Base-by-base conservation (phyloP, 208 protist species). In the Endotrypanum monterogeii region DNA sequence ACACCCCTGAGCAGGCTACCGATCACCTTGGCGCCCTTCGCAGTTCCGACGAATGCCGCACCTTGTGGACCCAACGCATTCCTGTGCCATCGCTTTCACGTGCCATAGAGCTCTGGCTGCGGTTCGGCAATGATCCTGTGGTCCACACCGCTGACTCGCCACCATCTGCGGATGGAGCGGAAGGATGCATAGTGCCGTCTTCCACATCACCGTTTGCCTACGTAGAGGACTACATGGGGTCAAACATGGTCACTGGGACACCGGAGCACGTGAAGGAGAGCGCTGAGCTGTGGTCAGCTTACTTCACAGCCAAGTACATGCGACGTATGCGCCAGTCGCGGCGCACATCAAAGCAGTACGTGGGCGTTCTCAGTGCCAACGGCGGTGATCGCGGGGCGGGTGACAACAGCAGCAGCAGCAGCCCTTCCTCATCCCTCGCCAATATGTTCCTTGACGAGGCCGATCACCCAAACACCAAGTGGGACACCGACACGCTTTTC, bases 101-200 rank as follows among this genome's bases (percentile, higher is more conserved):
- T 11, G 92, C 81, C 0, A 55, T 93, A 11, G 78, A 82, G 60
- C 67, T 83, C 66, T 95, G 90, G 90, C 84, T 97, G 48, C 90
- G 92, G n/a, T 94, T 94, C 62, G 90, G 92, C 30, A 97, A 97
- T 63, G 90, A 97, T 67, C 92, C 92, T 3, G 90, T 97, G n/a
- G 76, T 94, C 39, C 88, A 94, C 74, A 88, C 86, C 18, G 67
- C 78, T 9, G 32, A 86, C n/a, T 9, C 12, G 20, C n/a, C 52
- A 20, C n/a, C 46, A 16, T 51, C 74, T 20, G 67, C 28, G 18
- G 25, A n/a, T 5, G 25, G 30, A 28, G 23, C 44, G 12, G 32
- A 65, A 25, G 73, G 23, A 14, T 37, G 18, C 25, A 23, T 37
- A 23, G 60, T 39, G 23, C 35, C 35, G 48, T n/a, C 25, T 3